phyloP scores from a whole-genome alignment of 2,329 filamentous ascomycete species.

The Monilinia fructicola region DNA sequence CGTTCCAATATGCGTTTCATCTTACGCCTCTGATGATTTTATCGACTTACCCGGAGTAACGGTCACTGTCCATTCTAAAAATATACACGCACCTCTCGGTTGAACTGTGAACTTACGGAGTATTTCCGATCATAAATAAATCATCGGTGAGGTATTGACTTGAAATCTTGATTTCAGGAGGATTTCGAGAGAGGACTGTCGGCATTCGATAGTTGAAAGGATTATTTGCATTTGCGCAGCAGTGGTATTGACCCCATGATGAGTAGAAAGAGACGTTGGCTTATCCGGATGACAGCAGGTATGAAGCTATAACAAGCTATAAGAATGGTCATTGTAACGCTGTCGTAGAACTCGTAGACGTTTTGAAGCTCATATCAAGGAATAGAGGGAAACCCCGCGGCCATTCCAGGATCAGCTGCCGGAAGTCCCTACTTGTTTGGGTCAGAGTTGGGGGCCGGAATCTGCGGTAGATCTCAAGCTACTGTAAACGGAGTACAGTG shows the following conservation, averaged over 20 bases:
- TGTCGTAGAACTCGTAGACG: background rate
- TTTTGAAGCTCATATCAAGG: slow-evolving; percentile 17
- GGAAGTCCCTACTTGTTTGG: background rate
- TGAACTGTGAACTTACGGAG: background rate
- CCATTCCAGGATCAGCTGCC: slow-evolving; percentile 6
- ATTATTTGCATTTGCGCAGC: slow-evolving; percentile 13
- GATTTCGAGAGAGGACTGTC: slow-evolving; percentile 1
- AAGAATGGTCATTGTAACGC: slow-evolving; percentile 14
- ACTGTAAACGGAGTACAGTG: too few relatives aligned
- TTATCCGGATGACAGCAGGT: slow-evolving; percentile 16
- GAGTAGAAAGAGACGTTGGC: background rate
- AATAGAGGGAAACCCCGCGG: slow-evolving; percentile 19
- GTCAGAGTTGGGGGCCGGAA: background rate
- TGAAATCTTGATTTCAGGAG: background rate
- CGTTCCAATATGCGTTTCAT: slow-evolving; percentile 12
- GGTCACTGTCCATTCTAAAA: slow-evolving; percentile 6
- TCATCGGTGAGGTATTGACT: slow-evolving; percentile 4
- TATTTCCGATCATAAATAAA: background rate
- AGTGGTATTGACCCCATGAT: slow-evolving; percentile 19
- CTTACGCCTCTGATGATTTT: slow-evolving; percentile 11
- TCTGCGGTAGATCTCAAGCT: slow-evolving; percentile 15
- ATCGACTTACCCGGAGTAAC: background rate
- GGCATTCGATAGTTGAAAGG: slow-evolving; percentile 13
- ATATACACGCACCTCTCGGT: background rate
- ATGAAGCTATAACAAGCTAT: slow-evolving; percentile 7